A percentile compares a stretch with the other conserved stretches of the same genome.
phyloP scores from a whole-genome alignment of 1,139 yeast genomes.

The Suhomyces anneliseae region DNA sequence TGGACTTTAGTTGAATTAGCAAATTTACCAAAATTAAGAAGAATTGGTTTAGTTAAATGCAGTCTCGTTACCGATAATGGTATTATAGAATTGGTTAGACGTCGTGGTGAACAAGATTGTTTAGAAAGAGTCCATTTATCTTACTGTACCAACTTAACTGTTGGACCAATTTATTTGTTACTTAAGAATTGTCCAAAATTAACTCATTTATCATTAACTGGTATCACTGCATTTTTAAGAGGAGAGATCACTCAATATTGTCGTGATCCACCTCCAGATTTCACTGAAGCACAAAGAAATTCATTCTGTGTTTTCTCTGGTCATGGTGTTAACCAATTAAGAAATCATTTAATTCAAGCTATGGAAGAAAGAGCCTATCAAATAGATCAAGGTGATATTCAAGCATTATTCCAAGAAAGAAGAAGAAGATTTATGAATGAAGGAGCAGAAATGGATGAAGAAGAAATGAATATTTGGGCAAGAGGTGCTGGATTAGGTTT shows the following conservation, averaged over 20 bases:
- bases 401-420: slow-evolving; percentile 34
- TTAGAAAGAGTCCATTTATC: slow-evolving; percentile 91
- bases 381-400: slow-evolving; percentile 42
- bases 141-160: slow-evolving; percentile 79
- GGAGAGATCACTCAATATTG: slow-evolving; percentile 85
- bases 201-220: slow-evolving; percentile 87
- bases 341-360: slow-evolving; percentile 56
- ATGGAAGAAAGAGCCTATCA: slow-evolving; percentile 46
- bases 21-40: slow-evolving; percentile 72
- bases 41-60: slow-evolving; percentile 94
- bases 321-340: slow-evolving; percentile 72
- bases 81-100: slow-evolving; percentile 70
- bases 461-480: slow-evolving; percentile 31
- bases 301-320: slow-evolving; percentile 95
- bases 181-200: slow-evolving; percentile 80
- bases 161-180: slow-evolving; percentile 69
- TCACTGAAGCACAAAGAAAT: slow-evolving; percentile 81
- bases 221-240: slow-evolving; percentile 83
- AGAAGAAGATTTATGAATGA: slow-evolving; percentile 30
- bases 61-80: slow-evolving; percentile 86
- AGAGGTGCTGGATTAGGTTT: slow-evolving; percentile 36
- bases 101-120: slow-evolving; percentile 70
- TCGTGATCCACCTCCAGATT: slow-evolving; percentile 93
- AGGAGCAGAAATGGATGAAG: slow-evolving; percentile 22
- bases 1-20: slow-evolving; percentile 78